Evolutionary conservation across 73 alveolate species (phyloP).

Genomic region (Paramecium tetraurelia): DNA sequence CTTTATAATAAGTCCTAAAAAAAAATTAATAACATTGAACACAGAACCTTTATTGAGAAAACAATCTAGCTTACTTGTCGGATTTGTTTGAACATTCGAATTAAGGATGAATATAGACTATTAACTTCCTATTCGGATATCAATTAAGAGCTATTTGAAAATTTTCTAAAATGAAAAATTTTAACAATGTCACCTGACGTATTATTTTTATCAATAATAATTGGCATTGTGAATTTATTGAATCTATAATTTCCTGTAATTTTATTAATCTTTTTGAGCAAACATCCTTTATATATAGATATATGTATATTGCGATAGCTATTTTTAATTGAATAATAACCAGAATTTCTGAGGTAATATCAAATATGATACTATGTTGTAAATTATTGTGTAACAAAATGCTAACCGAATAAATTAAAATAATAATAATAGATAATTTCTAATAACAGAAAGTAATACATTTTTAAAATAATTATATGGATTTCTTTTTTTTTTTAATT

Average conservation of each 20-base stretch:
- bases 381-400: neutral
- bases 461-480: too few species aligned
- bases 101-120: neutral
- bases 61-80: neutral
- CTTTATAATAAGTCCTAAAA: neutral
- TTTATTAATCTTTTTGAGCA: neutral
- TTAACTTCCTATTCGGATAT: neutral
- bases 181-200: neutral
- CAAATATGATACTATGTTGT: neutral
- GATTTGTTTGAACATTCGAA: neutral
- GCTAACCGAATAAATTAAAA: neutral
- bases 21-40: too few species aligned
- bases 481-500: too few species aligned
- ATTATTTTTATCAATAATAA: neutral
- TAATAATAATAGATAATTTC: too few species aligned
- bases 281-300: neutral
- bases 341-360: too few species aligned
- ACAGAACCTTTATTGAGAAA: neutral
- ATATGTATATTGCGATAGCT: too few species aligned
- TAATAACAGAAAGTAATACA: too few species aligned
- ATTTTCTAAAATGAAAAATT: neutral
- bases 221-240: neutral
- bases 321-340: too few species aligned
- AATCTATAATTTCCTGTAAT: too few species aligned
- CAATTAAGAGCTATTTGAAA: neutral